Percentiles rank a stretch among this genome's conserved stretches.
Conservation (phyloP, 2,329 filamentous ascomycete species). For the Penicillium freii region DNA sequence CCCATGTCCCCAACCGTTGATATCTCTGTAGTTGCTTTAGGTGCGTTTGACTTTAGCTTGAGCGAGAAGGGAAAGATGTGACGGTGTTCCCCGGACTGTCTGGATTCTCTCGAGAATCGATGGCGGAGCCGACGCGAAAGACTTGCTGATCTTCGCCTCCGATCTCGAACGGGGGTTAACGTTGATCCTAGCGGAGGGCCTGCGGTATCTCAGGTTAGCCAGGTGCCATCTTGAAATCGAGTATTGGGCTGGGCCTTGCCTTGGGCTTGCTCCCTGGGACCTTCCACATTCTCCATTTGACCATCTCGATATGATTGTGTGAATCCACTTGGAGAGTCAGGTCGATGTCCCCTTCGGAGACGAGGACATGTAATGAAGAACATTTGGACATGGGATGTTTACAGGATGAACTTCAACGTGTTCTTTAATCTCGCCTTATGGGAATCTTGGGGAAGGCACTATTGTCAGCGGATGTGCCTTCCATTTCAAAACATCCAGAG, state of each 20-base stretch:
- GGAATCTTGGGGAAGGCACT: neutral
- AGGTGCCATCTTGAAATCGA: neutral
- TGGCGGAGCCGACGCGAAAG: conserved; percentile 33
- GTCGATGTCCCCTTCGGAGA: conserved; percentile 20
- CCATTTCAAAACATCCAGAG: neutral
- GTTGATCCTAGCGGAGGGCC: conserved; percentile 1
- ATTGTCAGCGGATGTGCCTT: neutral
- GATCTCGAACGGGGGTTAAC: conserved; percentile 8
- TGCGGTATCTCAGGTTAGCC: neutral
- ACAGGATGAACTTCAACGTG: neutral
- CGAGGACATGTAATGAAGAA: conserved; percentile 28
- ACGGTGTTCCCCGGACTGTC: conserved; percentile 17
- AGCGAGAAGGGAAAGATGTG: conserved; percentile 21
- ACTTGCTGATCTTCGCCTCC: conserved; percentile 18
- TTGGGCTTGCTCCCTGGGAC: conserved; percentile 6
- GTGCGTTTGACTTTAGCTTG: conserved; percentile 15
- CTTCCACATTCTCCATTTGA: neutral
- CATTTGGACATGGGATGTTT: conserved; percentile 14
- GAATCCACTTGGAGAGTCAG: conserved; percentile 16
- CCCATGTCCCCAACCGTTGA: conserved; percentile 24
- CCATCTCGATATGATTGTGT: conserved; percentile 13
- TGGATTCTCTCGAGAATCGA: conserved; percentile 35
- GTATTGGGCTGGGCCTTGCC: conserved; percentile 11
- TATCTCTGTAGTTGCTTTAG: conserved; percentile 5
- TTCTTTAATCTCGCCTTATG: neutral